These are phyloP conservation scores for Neonectria coccinea DNA, from an alignment of 2,329 filamentous ascomycete genomes.

Conservation along the genomic window DNA sequence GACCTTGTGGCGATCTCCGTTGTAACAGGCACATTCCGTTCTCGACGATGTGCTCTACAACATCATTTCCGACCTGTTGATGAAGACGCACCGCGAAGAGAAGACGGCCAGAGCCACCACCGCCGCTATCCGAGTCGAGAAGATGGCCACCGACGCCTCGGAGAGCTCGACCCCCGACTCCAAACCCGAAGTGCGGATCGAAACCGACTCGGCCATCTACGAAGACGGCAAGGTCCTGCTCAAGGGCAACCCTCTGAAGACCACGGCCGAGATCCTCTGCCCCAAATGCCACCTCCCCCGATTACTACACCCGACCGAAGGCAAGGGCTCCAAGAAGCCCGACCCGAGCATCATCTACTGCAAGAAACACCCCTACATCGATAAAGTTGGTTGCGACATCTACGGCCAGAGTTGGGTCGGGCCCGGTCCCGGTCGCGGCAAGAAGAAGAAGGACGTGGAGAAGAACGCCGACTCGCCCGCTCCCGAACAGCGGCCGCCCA, in stretches of 20 bases:
- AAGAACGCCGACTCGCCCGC: conserved; percentile 65
- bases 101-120: conserved; percentile 78
- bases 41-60: conserved; percentile 82
- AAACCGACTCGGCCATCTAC: conserved; percentile 77
- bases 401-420: conserved; percentile 86
- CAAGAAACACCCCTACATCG: conserved; percentile 82
- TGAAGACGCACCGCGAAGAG: conserved; percentile 82
- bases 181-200: conserved; percentile 67
- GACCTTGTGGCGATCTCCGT: conserved; percentile 28
- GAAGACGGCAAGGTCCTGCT: conserved; percentile 76
- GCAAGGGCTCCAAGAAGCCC: conserved; percentile 73
- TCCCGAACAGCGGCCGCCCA: conserved; percentile 67
- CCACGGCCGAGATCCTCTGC: conserved; percentile 78
- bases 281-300: conserved; percentile 80
- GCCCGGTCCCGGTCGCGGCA: conserved; percentile 76
- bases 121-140: conserved; percentile 73
- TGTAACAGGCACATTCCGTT: conserved; percentile 68
- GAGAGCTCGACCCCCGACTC: conserved; percentile 65
- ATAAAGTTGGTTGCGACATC: conserved; percentile 81
- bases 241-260: conserved; percentile 79
- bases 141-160: conserved; percentile 67
- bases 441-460: conserved; percentile 83
- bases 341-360: conserved; percentile 80
- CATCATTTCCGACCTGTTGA: conserved; percentile 78
- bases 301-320: conserved; percentile 78